A percentile compares a stretch with the other conserved stretches of the same genome.
Conservation (phyloP, 202 grass and related monocot species). For the Cymbopogon flexuosus region DNA sequence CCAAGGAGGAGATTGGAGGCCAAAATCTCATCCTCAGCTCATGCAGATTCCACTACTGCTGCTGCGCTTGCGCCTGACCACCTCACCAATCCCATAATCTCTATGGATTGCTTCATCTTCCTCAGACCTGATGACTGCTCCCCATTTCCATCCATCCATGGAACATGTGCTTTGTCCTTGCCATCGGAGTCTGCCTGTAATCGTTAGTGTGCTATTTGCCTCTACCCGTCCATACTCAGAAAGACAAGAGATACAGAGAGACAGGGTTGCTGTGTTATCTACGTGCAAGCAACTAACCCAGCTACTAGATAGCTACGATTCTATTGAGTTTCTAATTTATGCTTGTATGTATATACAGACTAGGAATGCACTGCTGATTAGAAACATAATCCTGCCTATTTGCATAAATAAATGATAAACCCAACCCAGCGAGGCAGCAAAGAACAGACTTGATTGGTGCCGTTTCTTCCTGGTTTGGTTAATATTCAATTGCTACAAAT, state of each 20-base stretch:
- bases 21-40: neutral
- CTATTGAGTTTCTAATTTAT: too few species aligned
- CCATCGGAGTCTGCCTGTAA: too few species aligned
- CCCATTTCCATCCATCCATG: neutral
- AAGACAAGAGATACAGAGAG: too few species aligned
- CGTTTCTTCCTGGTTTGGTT: neutral
- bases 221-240: too few species aligned
- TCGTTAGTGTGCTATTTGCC: too few species aligned
- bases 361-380: neutral
- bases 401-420: neutral
- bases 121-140: constrained; percentile 17
- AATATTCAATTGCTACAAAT: neutral
- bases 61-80: constrained; percentile 13
- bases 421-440: neutral
- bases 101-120: constrained; percentile 84
- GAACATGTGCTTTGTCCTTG: too few species aligned
- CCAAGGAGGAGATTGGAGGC: too few species aligned
- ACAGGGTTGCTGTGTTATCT: too few species aligned
- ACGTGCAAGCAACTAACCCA: too few species aligned
- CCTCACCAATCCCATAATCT: constrained; percentile 61
- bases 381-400: neutral
- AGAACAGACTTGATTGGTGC: neutral
- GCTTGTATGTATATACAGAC: neutral
- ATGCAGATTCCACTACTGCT: too few species aligned
- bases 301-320: too few species aligned